phyloP scores from a whole-genome alignment of 345 rosid genomes.

The Citrus maxima region DNA sequence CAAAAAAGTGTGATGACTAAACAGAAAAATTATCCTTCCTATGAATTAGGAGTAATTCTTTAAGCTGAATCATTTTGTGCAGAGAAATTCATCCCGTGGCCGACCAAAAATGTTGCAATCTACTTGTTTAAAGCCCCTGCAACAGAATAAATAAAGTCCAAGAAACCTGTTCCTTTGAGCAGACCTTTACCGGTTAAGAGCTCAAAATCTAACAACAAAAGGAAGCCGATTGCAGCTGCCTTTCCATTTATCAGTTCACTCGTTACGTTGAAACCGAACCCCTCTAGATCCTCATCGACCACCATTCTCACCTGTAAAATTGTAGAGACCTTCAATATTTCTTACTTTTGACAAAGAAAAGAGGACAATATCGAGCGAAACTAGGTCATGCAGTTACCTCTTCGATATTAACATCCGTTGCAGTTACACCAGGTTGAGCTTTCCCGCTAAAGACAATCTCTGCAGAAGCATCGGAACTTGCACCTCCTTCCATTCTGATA shows the following conservation, averaged over 20 bases:
- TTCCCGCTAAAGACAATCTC: constrained; percentile 92
- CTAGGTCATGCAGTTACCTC: constrained; percentile 44
- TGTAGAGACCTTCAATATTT: background rate
- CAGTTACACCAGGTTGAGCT: constrained; percentile 89
- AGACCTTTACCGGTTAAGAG: constrained; percentile 92
- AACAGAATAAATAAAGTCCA: constrained; percentile 75
- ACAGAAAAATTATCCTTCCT: constrained; percentile 6
- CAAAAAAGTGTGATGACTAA: background rate
- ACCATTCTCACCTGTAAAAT: constrained; percentile 81
- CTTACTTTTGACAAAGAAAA: background rate
- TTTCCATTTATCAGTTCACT: constrained; percentile 88
- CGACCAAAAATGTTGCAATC: constrained; percentile 13
- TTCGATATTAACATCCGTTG: constrained; percentile 81
- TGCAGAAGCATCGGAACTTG: constrained; percentile 55
- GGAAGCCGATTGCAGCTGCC: constrained; percentile 88
- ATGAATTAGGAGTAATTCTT: background rate
- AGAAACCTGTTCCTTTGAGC: constrained; percentile 87
- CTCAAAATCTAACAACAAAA: constrained; percentile 82
- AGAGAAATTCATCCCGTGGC: background rate
- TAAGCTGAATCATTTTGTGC: background rate
- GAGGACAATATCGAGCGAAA: background rate
- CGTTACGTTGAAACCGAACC: constrained; percentile 78
- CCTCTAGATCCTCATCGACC: constrained; percentile 62
- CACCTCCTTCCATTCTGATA: constrained; percentile 53
- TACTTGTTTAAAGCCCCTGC: constrained; percentile 64